phyloP scores from a whole-genome alignment of 805 yeast species.

The Pichia nanzhaoensis region DNA sequence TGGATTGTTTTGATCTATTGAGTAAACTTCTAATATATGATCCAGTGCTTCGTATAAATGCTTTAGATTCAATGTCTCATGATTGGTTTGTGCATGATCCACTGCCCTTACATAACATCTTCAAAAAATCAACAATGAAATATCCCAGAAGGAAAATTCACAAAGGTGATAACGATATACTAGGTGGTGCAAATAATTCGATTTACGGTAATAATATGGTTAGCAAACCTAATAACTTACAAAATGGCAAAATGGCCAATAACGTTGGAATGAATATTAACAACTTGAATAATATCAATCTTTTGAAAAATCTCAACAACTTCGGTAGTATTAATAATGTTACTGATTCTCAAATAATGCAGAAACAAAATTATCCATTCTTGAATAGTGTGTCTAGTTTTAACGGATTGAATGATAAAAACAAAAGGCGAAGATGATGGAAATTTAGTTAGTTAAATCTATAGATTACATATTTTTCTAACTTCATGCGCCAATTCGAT shows the following conservation, averaged over 20 bases:
- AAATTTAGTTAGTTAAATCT: neutral
- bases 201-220: constrained; percentile 10
- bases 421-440: constrained; percentile 4
- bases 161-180: constrained; percentile 78
- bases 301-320: constrained; percentile 11
- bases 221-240: too few relatives aligned
- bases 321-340: neutral
- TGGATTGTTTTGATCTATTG: constrained; percentile 59
- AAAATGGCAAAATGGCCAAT: neutral
- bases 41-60: constrained; percentile 73
- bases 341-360: constrained; percentile 1
- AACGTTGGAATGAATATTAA: constrained; percentile 8
- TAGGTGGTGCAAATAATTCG: constrained; percentile 25
- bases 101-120: constrained; percentile 60
- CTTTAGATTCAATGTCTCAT: constrained; percentile 68
- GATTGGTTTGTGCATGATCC: constrained; percentile 72
- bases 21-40: constrained; percentile 69
- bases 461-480: neutral
- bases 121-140: constrained; percentile 62
- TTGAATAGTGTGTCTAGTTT: constrained; percentile 7
- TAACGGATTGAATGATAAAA: constrained; percentile 5
- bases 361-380: constrained; percentile 14
- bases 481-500: constrained; percentile 13
- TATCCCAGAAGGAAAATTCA: constrained; percentile 87
- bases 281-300: neutral